phyloP scores from a whole-genome alignment of 768 basidiomycete species.

The Favolaschia claudopus region DNA sequence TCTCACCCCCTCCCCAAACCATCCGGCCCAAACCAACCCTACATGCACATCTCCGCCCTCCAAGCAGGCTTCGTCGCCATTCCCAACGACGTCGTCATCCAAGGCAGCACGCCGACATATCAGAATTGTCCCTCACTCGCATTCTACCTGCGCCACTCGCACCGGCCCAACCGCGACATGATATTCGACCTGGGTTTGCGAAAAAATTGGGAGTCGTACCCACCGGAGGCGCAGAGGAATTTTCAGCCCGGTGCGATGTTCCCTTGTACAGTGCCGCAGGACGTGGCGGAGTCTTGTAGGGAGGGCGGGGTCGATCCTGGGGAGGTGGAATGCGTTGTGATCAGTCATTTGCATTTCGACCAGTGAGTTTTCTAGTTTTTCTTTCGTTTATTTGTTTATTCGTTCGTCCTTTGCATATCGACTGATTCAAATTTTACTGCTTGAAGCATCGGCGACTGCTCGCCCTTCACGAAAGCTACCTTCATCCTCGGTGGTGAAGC shows the following conservation, averaged over 20 bases:
- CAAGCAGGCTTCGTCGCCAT: slow-evolving; percentile 56
- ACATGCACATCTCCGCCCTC: slow-evolving; percentile 61
- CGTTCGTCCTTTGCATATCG: neutral
- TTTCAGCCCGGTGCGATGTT: slow-evolving; percentile 23
- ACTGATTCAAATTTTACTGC: slow-evolving; percentile 17
- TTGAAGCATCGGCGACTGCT: slow-evolving; percentile 51
- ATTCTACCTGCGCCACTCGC: slow-evolving; percentile 60
- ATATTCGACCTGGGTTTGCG: slow-evolving; percentile 67
- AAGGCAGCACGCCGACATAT: slow-evolving; percentile 36
- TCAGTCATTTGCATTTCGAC: slow-evolving; percentile 66
- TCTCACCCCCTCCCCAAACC: slow-evolving; percentile 49
- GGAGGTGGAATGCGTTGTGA: slow-evolving; percentile 52
- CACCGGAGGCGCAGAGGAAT: slow-evolving; percentile 37
- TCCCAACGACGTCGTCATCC: slow-evolving; percentile 45
- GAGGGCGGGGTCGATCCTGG: slow-evolving; percentile 55
- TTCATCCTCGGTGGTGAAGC: slow-evolving; percentile 57
- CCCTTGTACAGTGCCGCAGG: slow-evolving; percentile 39
- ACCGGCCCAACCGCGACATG: too few species aligned
- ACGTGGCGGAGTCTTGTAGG: slow-evolving; percentile 54
- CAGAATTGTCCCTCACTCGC: slow-evolving; percentile 53
- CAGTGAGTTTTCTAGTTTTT: too few species aligned
- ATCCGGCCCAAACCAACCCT: slow-evolving; percentile 53
- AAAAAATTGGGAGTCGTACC: slow-evolving; percentile 51
- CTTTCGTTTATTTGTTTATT: too few species aligned
- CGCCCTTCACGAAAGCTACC: slow-evolving; percentile 51